Evolutionary conservation across 208 protist species (phyloP).

Genomic region (Herpetomonas muscarum): DNA sequence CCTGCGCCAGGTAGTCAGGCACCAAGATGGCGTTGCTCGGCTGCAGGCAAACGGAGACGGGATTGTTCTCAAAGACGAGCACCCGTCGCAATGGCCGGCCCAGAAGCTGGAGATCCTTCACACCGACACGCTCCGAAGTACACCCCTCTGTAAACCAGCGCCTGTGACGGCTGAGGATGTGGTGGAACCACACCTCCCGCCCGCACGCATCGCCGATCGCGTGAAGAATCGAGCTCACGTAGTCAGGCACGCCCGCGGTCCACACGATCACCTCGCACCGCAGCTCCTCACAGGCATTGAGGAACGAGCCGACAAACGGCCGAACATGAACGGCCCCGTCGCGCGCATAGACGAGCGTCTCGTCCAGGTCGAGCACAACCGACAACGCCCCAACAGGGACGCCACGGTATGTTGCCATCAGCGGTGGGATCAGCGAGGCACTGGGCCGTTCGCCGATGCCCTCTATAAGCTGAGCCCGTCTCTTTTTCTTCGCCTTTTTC

Average conservation of each 20-base stretch:
- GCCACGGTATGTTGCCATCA: background rate
- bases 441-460: background rate
- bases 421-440: background rate
- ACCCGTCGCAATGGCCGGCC: slow-evolving; percentile 46
- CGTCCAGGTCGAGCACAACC: slow-evolving; percentile 78
- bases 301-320: slow-evolving; percentile 43
- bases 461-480: too few relatives aligned
- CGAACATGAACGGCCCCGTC: slow-evolving; percentile 46
- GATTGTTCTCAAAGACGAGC: slow-evolving; percentile 82
- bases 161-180: slow-evolving; percentile 72
- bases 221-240: slow-evolving; percentile 66
- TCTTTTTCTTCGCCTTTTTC: background rate
- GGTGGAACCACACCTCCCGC: slow-evolving; percentile 63
- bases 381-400: slow-evolving; percentile 27
- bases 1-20: slow-evolving; percentile 65
- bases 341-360: slow-evolving; percentile 70
- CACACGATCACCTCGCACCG: slow-evolving; percentile 76
- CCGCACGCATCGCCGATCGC: slow-evolving; percentile 35
- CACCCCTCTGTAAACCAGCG: slow-evolving; percentile 46
- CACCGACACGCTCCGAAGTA: slow-evolving; percentile 17
- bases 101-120: slow-evolving; percentile 67
- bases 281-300: slow-evolving; percentile 45
- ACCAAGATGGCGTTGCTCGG: slow-evolving; percentile 53
- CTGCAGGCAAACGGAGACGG: slow-evolving; percentile 53
- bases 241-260: slow-evolving; percentile 51